Conservation (phyloP, 208 protist genomes). For the Crithidia brevicula region DNA sequence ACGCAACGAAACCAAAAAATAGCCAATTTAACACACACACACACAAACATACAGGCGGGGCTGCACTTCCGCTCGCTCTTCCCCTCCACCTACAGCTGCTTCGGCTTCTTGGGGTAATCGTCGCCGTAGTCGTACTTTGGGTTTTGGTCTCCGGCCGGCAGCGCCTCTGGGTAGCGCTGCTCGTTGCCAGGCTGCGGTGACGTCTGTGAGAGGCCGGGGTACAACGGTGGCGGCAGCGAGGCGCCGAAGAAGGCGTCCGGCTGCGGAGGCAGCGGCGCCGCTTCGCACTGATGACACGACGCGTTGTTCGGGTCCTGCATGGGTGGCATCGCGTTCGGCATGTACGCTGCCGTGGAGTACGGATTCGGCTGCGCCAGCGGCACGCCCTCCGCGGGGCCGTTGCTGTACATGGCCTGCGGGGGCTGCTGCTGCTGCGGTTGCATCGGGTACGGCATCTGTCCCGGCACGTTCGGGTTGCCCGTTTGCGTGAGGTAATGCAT, state of each 20-base stretch:
- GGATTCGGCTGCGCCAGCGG: conserved; percentile 27
- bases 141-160: background rate
- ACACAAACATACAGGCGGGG: background rate
- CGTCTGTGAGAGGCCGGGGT: conserved; percentile 2
- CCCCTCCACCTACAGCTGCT: conserved; percentile 9
- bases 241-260: conserved; percentile 20
- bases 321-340: conserved; percentile 13
- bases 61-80: background rate
- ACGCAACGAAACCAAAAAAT: conserved; percentile 5
- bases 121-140: conserved; percentile 8
- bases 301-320: conserved; percentile 14
- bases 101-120: conserved; percentile 20
- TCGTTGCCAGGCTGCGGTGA: background rate
- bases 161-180: conserved; percentile 8
- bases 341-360: conserved; percentile 45
- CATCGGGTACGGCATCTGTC: conserved; percentile 4
- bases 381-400: conserved; percentile 32
- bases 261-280: conserved; percentile 30
- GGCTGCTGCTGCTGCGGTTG: conserved; percentile 6
- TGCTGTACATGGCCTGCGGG: conserved; percentile 14
- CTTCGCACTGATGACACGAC: conserved; percentile 11
- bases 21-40: background rate
- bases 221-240: conserved; percentile 32
- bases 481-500: background rate
- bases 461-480: background rate